Evolutionary conservation across 805 yeast genomes (phyloP).

Genomic region (Nakazawaea laoshanensis): DNA sequence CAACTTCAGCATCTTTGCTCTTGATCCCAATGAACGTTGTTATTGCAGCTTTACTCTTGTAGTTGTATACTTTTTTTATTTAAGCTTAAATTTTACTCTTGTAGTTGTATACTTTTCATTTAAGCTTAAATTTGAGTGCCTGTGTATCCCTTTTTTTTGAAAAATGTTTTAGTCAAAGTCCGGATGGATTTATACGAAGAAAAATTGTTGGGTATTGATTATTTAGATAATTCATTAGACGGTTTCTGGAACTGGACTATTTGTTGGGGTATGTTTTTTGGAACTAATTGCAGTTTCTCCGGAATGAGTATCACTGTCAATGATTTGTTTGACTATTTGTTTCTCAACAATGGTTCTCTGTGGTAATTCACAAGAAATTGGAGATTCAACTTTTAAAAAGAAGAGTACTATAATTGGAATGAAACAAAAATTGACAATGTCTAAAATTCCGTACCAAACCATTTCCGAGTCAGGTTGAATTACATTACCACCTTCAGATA

Average conservation of each 20-base stretch:
- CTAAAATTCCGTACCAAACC: constrained; percentile 52
- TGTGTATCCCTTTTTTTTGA: too few relatives aligned
- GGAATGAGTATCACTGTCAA: constrained; percentile 6
- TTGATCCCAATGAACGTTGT: too few relatives aligned
- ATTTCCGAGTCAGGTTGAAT: constrained; percentile 52
- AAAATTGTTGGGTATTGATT: too few relatives aligned
- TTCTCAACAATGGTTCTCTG: background rate
- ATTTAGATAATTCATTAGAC: too few relatives aligned
- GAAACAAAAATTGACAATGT: constrained; percentile 31
- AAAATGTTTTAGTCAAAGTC: too few relatives aligned
- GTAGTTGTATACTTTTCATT: too few relatives aligned
- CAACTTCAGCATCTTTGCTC: background rate
- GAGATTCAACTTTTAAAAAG: constrained; percentile 2
- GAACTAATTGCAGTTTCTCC: constrained; percentile 11
- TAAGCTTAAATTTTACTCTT: too few relatives aligned
- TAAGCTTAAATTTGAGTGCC: too few relatives aligned
- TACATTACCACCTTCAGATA: constrained; percentile 56
- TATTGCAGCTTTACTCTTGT: too few relatives aligned
- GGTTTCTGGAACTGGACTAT: too few relatives aligned
- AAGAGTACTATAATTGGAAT: constrained; percentile 15
- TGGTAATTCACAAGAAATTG: constrained; percentile 10
- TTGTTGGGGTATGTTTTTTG: background rate
- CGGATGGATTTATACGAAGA: too few relatives aligned
- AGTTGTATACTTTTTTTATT: too few relatives aligned
- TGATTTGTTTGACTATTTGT: background rate